phyloP scores from a whole-genome alignment of 2,329 filamentous ascomycete species.

The Fusarium torreyae region DNA sequence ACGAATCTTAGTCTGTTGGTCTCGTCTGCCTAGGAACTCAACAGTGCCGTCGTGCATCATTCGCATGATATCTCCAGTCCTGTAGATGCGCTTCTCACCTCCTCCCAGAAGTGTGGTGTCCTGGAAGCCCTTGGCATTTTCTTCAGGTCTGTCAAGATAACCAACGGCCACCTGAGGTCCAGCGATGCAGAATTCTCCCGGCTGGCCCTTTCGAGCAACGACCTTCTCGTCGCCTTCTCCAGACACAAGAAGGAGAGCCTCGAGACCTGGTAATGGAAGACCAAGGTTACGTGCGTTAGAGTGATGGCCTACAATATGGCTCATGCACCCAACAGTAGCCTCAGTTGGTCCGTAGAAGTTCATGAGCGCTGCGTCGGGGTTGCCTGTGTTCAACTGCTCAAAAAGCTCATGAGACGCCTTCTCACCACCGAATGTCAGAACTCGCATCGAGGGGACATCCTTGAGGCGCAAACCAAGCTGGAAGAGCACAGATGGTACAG shows the following conservation, averaged over 20 bases:
- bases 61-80: conserved; percentile 36
- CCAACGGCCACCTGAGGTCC: conserved; percentile 31
- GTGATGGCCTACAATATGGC: conserved; percentile 8
- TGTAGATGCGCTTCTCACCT: conserved; percentile 12
- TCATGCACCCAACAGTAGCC: conserved; percentile 29
- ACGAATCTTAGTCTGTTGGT: conserved; percentile 35
- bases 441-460: conserved; percentile 18
- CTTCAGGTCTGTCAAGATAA: conserved; percentile 17
- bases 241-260: conserved; percentile 6
- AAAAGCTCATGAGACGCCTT: conserved; percentile 29
- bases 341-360: conserved; percentile 36
- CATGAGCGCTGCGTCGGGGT: conserved; percentile 1
- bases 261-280: conserved; percentile 15
- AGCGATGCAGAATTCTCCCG: conserved; percentile 29
- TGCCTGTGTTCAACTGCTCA: neutral
- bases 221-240: fast-evolving
- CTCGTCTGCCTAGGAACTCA: conserved; percentile 22
- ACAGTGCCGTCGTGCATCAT: conserved; percentile 32
- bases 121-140: conserved; percentile 30
- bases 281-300: conserved; percentile 36
- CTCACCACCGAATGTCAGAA: conserved; percentile 30
- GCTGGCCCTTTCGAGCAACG: conserved; percentile 6
- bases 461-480: conserved; percentile 15
- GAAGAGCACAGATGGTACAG: conserved; percentile 23
- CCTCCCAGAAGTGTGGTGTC: neutral